These are phyloP conservation scores for Alternaria arbusti DNA, from an alignment of 2,329 filamentous ascomycete species.

Conservation along the genomic window DNA sequence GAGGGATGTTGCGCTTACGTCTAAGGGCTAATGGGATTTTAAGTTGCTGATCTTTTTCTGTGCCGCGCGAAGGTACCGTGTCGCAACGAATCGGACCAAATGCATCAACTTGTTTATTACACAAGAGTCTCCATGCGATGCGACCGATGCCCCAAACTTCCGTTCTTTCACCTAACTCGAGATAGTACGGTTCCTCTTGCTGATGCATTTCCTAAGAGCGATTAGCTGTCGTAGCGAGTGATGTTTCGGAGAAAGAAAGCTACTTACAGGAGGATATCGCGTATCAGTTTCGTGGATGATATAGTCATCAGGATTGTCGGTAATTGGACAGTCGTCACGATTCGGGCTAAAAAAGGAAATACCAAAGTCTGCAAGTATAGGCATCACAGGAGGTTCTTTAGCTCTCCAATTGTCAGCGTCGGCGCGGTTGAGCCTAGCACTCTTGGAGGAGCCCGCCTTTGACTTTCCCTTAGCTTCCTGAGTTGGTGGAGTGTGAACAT, in stretches of 20 bases:
- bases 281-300: background rate
- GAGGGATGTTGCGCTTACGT: background rate
- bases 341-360: background rate
- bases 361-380: background rate
- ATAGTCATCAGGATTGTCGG: slow-evolving; percentile 1
- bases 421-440: background rate
- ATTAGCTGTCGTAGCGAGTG: background rate
- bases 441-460: background rate
- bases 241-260: background rate
- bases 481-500: background rate
- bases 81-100: background rate
- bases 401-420: background rate
- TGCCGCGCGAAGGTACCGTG: rapidly evolving
- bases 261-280: background rate
- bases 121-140: background rate
- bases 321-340: background rate
- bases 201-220: background rate
- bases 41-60: rapidly evolving
- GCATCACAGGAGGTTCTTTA: background rate
- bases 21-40: background rate
- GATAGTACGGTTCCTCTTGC: background rate
- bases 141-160: slow-evolving; percentile 3
- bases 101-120: background rate
- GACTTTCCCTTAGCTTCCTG: background rate
- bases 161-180: background rate